These are phyloP conservation scores for Tilletia indica DNA, from an alignment of 1,284 basidiomycete species.

Conservation along the genomic window DNA sequence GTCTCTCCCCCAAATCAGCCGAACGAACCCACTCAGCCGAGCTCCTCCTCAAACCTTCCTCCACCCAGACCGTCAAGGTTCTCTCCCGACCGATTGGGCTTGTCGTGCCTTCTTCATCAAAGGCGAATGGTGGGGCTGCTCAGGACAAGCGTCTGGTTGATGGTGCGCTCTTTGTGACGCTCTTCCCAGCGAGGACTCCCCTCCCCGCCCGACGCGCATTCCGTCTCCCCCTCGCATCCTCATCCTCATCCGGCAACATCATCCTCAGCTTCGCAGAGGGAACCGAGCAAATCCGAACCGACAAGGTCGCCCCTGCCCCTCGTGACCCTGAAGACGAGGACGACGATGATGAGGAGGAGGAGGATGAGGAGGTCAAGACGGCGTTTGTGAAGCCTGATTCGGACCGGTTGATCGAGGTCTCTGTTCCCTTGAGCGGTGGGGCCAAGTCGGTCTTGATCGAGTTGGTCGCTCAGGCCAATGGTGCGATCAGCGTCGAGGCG, in stretches of 20 bases:
- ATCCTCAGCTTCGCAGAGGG: constrained; percentile 86
- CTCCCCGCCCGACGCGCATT: constrained; percentile 74
- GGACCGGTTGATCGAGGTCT: constrained; percentile 31
- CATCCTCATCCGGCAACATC: constrained; percentile 59
- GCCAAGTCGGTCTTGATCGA: constrained; percentile 29
- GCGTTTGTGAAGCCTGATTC: constrained; percentile 36
- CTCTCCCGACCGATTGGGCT: constrained; percentile 65
- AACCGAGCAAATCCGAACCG: constrained; percentile 73
- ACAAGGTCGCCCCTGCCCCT: constrained; percentile 55
- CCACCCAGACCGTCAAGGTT: constrained; percentile 47
- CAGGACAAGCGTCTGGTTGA: constrained; percentile 60
- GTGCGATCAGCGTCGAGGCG: constrained; percentile 26
- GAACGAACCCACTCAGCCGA: constrained; percentile 39
- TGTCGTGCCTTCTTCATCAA: constrained; percentile 61
- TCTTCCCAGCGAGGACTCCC: constrained; percentile 59
- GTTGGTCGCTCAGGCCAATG: constrained; percentile 28
- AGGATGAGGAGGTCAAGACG: constrained; percentile 46
- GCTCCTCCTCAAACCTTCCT: constrained; percentile 40
- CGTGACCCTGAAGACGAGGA: constrained; percentile 41
- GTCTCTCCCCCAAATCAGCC: constrained; percentile 30
- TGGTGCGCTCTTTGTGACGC: constrained; percentile 54
- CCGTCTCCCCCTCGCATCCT: constrained; percentile 59
- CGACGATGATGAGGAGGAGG: constrained; percentile 59
- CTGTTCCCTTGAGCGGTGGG: constrained; percentile 28
- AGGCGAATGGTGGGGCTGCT: constrained; percentile 26